These are phyloP conservation scores for Schoenoplectus tabernaemontani DNA, from an alignment of 202 grass and related monocot species.

Conservation along the genomic window DNA sequence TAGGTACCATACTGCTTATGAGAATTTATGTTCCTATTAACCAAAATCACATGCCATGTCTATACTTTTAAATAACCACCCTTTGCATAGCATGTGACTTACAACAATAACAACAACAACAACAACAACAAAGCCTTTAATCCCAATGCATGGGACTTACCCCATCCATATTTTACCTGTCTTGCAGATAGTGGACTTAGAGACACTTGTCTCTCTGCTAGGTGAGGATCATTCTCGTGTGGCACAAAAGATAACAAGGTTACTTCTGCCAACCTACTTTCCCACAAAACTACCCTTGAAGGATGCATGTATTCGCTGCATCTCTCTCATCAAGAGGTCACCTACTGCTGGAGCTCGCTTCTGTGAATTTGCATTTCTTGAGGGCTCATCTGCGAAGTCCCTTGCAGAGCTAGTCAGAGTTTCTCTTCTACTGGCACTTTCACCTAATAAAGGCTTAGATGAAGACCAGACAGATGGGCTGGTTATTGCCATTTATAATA, in stretches of 20 bases:
- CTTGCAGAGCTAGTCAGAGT: slow-evolving; percentile 53
- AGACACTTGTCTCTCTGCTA: slow-evolving; percentile 57
- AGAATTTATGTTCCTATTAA: not conserved
- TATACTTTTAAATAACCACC: not conserved
- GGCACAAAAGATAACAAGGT: slow-evolving; percentile 85
- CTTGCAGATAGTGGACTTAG: slow-evolving; percentile 62
- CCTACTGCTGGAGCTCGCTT: slow-evolving; percentile 78
- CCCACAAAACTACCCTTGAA: slow-evolving; percentile 60
- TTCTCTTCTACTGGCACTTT: slow-evolving; percentile 51
- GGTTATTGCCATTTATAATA: slow-evolving; percentile 58
- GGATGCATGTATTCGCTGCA: slow-evolving; percentile 64
- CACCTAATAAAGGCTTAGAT: slow-evolving; percentile 43
- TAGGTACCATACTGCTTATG: not conserved
- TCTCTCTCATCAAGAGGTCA: slow-evolving; percentile 69
- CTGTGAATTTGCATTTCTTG: slow-evolving; percentile 77
- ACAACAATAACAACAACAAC: no score
- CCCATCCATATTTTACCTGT: slow-evolving; percentile 16
- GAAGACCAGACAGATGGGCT: slow-evolving; percentile 65
- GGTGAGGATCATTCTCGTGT: slow-evolving; percentile 78
- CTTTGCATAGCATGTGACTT: not conserved
- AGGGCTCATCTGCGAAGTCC: slow-evolving; percentile 60
- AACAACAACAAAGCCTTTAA: no score
- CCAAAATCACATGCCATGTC: not conserved
- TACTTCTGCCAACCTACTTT: slow-evolving; percentile 85
- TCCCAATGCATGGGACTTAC: not conserved